Conservation (phyloP, 768 basidiomycete genomes). For the Mycena latifolia region DNA sequence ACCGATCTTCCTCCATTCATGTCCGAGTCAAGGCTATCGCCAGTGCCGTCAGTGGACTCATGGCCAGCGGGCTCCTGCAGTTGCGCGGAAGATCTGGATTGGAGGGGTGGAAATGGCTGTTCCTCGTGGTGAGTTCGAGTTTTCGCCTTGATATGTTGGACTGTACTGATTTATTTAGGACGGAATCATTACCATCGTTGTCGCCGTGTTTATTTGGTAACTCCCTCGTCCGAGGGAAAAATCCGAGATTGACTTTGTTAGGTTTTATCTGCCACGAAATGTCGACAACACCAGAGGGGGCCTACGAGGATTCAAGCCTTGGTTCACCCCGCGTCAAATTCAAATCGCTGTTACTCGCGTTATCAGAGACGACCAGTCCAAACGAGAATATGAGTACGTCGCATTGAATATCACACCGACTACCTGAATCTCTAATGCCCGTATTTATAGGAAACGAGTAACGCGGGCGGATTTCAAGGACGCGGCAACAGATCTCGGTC, state of each 20-base stretch:
- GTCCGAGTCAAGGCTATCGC: conserved; percentile 42
- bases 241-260: conserved; percentile 5
- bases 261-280: conserved; percentile 53
- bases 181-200: conserved; percentile 51
- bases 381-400: conserved; percentile 52
- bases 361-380: conserved; percentile 53
- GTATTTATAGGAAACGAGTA: conserved; percentile 44
- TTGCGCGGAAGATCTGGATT: conserved; percentile 50
- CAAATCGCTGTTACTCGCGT: conserved; percentile 52
- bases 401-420: not conserved
- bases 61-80: conserved; percentile 55
- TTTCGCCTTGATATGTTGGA: no score
- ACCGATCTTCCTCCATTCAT: not conserved
- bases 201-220: conserved; percentile 49
- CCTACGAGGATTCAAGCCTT: conserved; percentile 48
- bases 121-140: conserved; percentile 41
- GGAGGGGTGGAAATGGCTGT: conserved; percentile 58
- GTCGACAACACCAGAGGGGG: conserved; percentile 46
- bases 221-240: not conserved
- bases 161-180: conserved; percentile 34
- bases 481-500: conserved; percentile 49
- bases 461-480: conserved; percentile 52
- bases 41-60: conserved; percentile 54
- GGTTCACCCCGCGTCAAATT: conserved; percentile 50
- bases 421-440: not conserved